A percentile compares a stretch with the other conserved stretches of the same genome.
These are phyloP conservation scores for Camellia sinensis DNA, from an alignment of 148 eudicot species.

Conservation along the genomic window DNA sequence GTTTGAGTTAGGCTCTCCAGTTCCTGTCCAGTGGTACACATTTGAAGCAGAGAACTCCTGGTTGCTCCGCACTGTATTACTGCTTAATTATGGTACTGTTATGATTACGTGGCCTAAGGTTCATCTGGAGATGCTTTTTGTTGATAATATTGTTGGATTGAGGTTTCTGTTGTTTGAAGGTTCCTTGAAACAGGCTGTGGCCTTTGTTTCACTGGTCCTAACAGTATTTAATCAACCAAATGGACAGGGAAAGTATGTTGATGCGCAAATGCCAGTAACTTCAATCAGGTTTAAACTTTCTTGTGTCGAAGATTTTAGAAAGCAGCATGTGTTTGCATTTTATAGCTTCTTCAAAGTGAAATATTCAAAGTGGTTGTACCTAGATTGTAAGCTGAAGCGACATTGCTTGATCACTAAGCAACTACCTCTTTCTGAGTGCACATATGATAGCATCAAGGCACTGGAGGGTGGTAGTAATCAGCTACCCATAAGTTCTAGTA, in stretches of 20 bases:
- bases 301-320: slow-evolving; percentile 40
- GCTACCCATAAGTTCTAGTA: slow-evolving; percentile 24
- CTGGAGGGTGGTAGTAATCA: slow-evolving; percentile 47
- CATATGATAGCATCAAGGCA: slow-evolving; percentile 72
- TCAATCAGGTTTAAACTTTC: slow-evolving; percentile 68
- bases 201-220: slow-evolving; percentile 53
- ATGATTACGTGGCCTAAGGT: slow-evolving; percentile 57
- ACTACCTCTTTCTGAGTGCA: slow-evolving; percentile 77
- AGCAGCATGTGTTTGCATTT: slow-evolving; percentile 59
- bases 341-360: slow-evolving; percentile 55
- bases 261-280: slow-evolving; percentile 62
- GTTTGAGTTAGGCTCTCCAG: slow-evolving; percentile 29
- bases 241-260: slow-evolving; percentile 33
- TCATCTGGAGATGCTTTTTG: slow-evolving; percentile 75
- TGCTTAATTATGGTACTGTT: slow-evolving; percentile 60
- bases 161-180: slow-evolving; percentile 81
- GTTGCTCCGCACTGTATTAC: slow-evolving; percentile 33
- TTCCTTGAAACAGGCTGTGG: slow-evolving; percentile 68
- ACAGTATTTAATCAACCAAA: slow-evolving; percentile 41
- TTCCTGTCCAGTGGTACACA: slow-evolving; percentile 27
- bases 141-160: slow-evolving; percentile 72
- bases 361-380: slow-evolving; percentile 54
- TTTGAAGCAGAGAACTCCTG: slow-evolving; percentile 31
- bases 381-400: slow-evolving; percentile 54
- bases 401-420: slow-evolving; percentile 56